These are phyloP conservation scores for Diatrype stigma DNA, from an alignment of 2,329 filamentous ascomycete species.

Conservation along the genomic window DNA sequence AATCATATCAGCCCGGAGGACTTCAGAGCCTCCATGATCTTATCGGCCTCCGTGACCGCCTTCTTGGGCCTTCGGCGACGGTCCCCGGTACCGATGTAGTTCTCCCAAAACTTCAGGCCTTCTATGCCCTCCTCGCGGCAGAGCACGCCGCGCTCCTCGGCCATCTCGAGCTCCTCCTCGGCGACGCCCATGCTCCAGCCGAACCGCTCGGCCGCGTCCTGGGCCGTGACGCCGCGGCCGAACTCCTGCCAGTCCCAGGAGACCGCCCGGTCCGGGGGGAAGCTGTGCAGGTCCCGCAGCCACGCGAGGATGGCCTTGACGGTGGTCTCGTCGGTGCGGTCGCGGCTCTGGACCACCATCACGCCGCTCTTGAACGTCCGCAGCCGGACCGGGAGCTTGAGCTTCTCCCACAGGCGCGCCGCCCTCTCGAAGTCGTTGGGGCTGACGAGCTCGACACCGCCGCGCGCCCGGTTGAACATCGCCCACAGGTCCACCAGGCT, in stretches of 20 bases:
- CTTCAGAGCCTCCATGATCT: slow-evolving; percentile 39
- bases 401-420: slow-evolving; percentile 78
- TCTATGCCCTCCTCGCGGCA: slow-evolving; percentile 92
- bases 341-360: slow-evolving; percentile 85
- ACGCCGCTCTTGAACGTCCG: slow-evolving; percentile 89
- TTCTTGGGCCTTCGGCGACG: slow-evolving; percentile 27
- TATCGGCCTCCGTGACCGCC: slow-evolving; percentile 35
- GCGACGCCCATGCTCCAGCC: slow-evolving; percentile 97
- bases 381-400: slow-evolving; percentile 80
- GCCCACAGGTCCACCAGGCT: slow-evolving; percentile 90
- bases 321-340: slow-evolving; percentile 87
- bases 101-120: slow-evolving; percentile 90
- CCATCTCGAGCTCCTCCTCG: slow-evolving; percentile 94
- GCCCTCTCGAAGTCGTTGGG: slow-evolving; percentile 90
- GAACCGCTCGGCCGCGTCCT: slow-evolving; percentile 84
- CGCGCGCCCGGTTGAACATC: slow-evolving; percentile 87
- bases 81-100: slow-evolving; percentile 54
- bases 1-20: slow-evolving; percentile 19
- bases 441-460: slow-evolving; percentile 90
- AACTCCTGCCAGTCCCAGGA: slow-evolving; percentile 74
- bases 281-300: slow-evolving; percentile 68
- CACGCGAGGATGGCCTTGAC: slow-evolving; percentile 71
- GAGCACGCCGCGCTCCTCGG: slow-evolving; percentile 80
- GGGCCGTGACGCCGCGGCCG: slow-evolving; percentile 81
- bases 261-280: slow-evolving; percentile 60